Conservation (phyloP, 495 filamentous ascomycete genomes). For the Aspergillus cavernicola region DNA sequence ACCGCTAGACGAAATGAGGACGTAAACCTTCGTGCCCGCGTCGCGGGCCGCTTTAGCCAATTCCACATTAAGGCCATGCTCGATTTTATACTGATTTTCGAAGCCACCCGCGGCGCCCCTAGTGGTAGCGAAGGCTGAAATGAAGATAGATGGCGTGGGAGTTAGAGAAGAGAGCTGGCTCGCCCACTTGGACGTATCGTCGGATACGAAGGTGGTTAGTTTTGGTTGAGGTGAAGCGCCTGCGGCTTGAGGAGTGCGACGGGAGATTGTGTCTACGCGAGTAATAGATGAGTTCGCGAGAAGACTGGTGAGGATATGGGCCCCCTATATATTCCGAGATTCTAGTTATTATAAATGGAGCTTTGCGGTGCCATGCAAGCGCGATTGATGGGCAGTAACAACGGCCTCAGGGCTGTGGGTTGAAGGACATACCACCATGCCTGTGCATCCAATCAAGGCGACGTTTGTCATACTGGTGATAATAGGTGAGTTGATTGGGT, state of each 20-base stretch:
- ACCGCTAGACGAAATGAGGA: constrained; percentile 60
- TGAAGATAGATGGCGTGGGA: constrained; percentile 56
- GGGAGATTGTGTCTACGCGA: constrained; percentile 46
- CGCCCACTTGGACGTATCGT: constrained; percentile 54
- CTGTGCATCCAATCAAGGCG: constrained; percentile 44
- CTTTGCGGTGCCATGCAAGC: background rate
- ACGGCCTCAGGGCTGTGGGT: background rate
- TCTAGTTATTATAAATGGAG: background rate
- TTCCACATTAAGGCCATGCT: constrained; percentile 70
- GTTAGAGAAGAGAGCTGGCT: constrained; percentile 46
- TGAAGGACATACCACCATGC: constrained; percentile 43
- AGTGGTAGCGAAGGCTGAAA: constrained; percentile 67
- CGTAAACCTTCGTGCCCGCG: constrained; percentile 60
- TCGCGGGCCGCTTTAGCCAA: constrained; percentile 62
- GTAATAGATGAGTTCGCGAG: constrained; percentile 34
- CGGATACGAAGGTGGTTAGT: constrained; percentile 41
- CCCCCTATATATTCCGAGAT: constrained; percentile 29
- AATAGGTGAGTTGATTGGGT: no score
- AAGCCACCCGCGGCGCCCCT: constrained; percentile 61
- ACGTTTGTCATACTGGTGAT: constrained; percentile 36
- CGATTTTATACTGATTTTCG: constrained; percentile 71
- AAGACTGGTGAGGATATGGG: constrained; percentile 46
- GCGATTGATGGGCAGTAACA: background rate
- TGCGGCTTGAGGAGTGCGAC: constrained; percentile 35
- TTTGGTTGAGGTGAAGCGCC: constrained; percentile 32